Conservation (phyloP, 306 rosid genomes). For the Pyrus pyrifolia region DNA sequence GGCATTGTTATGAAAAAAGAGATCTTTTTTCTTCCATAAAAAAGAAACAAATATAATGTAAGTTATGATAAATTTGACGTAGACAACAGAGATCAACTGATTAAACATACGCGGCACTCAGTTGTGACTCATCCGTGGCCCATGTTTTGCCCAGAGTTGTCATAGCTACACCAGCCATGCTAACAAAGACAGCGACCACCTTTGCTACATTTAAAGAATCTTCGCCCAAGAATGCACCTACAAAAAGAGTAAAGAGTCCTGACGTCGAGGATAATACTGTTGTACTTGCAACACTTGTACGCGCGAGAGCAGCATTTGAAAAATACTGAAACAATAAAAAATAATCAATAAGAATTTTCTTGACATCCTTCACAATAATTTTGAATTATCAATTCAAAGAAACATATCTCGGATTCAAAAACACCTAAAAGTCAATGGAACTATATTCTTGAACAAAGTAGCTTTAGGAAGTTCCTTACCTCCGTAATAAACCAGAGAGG, state of each 20-base stretch:
- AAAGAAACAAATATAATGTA: background rate
- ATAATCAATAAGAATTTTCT: background rate
- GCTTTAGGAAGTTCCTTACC: conserved; percentile 39
- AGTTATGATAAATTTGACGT: background rate
- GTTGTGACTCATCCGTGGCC: conserved; percentile 72
- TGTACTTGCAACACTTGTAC: conserved; percentile 96
- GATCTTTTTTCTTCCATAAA: background rate
- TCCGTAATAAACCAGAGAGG: conserved; percentile 95
- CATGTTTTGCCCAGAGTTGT: conserved; percentile 94
- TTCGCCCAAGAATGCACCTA: conserved; percentile 80
- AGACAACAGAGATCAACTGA: conserved; percentile 9
- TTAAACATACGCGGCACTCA: conserved; percentile 41
- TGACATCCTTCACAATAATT: background rate
- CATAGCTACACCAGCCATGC: conserved; percentile 96
- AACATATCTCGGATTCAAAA: background rate
- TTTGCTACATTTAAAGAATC: conserved; percentile 74
- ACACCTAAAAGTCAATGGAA: background rate
- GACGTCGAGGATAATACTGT: conserved; percentile 96
- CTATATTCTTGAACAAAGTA: conserved; percentile 9
- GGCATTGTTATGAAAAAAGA: background rate
- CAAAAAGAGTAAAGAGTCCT: conserved; percentile 93
- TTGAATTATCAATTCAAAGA: background rate
- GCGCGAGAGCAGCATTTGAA: conserved; percentile 97
- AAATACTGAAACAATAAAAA: conserved; percentile 63
- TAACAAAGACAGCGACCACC: conserved; percentile 84